phyloP scores from a whole-genome alignment of 208 protist species.

The Wallacemonas sp. region DNA sequence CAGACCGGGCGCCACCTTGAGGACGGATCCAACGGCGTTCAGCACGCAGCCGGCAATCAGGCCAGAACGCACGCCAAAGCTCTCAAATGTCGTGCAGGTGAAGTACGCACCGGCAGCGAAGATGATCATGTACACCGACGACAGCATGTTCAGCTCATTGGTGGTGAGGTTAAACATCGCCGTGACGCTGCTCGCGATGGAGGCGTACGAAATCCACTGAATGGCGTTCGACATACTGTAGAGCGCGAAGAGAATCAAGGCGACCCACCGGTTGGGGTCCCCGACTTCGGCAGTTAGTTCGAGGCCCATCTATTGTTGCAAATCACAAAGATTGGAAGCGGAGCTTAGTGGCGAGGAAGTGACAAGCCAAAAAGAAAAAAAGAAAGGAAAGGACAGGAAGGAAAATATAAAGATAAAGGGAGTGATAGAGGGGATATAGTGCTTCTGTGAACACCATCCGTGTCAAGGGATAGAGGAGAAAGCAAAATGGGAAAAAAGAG shows the following conservation, averaged over 20 bases:
- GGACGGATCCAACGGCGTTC: slow-evolving; percentile 59
- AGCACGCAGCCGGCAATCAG: slow-evolving; percentile 52
- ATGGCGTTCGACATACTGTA: slow-evolving; percentile 73
- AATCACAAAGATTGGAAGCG: slow-evolving; percentile 34
- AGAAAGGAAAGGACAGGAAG: not conserved
- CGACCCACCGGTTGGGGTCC: slow-evolving; percentile 57
- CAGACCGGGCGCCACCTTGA: slow-evolving; percentile 58
- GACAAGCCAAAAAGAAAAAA: slow-evolving; percentile 2
- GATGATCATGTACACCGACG: slow-evolving; percentile 81
- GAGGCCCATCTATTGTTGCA: slow-evolving; percentile 24
- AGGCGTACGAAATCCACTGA: slow-evolving; percentile 73
- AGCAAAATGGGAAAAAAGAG: too few relatives aligned
- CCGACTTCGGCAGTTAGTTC: slow-evolving; percentile 20
- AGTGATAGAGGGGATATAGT: too few relatives aligned
- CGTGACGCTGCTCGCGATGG: slow-evolving; percentile 37
- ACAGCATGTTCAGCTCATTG: slow-evolving; percentile 69
- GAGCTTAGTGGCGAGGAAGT: slow-evolving; percentile 13
- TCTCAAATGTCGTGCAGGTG: slow-evolving; percentile 71
- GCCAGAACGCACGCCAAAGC: slow-evolving; percentile 61
- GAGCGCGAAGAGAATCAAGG: slow-evolving; percentile 54
- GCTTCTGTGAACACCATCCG: too few relatives aligned
- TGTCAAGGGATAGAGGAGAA: too few relatives aligned
- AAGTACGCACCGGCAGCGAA: slow-evolving; percentile 60
- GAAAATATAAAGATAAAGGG: not conserved
- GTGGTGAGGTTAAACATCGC: slow-evolving; percentile 56